Base-by-base conservation (phyloP, 306 rosid species). In the Quercus variabilis region DNA sequence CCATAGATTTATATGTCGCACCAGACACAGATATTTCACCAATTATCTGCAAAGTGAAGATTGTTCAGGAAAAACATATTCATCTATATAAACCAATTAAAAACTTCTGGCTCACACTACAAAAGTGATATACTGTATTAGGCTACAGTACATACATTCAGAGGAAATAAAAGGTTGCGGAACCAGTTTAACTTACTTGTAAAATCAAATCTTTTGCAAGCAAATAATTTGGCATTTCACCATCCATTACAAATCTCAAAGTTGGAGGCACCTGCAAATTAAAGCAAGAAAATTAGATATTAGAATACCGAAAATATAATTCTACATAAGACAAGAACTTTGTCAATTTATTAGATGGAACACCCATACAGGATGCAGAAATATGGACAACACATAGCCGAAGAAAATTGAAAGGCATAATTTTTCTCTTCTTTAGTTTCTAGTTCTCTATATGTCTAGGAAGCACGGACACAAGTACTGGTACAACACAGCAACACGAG, bases 151-250 rank as follows among this genome's bases (percentile, higher is more conserved):
- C 20, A 23, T 15, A 30, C 46, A 60, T 38, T 69, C 19, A 60
- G 74, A 26, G 41, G 55, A 73, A 74, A 62, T 13, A 60, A 69
- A 73, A 30, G 59, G 26, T 62, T 56, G 6, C 12, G 68, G 71
- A 26, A 18, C 30, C 54, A 12, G 74, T 64, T 41, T 18, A 67
- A 82, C 92, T 81, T 80, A 92, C 99, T 74, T 92, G 99, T 82
- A 94, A 88, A 87, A 94, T 94, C 82, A 94, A 87, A 88, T 94
- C 99, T 74, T 94, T 94, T 23, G 97, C 97, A 82, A 94, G 97
- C 85, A 94, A 87, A 80, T 91, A 92, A 85, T 82, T 77, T 11
- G 99, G 99, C 99, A 94, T 91, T 80, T 92, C 97, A 79, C 99
- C 99, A 85, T 90, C 97, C 90, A 94, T 25, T 55, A 92, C 90